Evolutionary conservation across 352 stramenopile species (phyloP).

Genomic region (Pythium apleroticum): DNA sequence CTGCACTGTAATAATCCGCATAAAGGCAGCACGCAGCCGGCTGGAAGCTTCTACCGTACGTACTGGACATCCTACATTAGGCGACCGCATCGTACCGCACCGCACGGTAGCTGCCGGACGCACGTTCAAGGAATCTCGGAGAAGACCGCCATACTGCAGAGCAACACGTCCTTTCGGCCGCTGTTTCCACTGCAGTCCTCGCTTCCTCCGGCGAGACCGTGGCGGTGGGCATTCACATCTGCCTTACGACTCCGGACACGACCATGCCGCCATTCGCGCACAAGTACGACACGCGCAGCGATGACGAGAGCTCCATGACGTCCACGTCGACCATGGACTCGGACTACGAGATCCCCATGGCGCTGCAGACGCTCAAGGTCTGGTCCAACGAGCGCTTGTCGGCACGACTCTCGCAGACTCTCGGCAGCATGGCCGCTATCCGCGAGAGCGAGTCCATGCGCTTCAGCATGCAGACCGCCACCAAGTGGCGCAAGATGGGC

Average conservation of each 20-base stretch:
- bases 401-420: slow-evolving; percentile 52
- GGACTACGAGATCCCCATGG: slow-evolving; percentile 79
- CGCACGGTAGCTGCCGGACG: slow-evolving; percentile 2
- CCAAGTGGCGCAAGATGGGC: slow-evolving; percentile 83
- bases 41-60: slow-evolving; percentile 1
- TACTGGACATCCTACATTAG: not conserved
- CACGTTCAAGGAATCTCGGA: slow-evolving; percentile 1
- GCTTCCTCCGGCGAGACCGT: not conserved
- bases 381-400: slow-evolving; percentile 74
- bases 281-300: slow-evolving; percentile 28
- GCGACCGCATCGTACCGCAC: not conserved
- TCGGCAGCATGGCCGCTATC: slow-evolving; percentile 67
- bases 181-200: not conserved
- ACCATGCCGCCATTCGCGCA: slow-evolving; percentile 19
- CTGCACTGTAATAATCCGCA: not conserved
- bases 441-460: slow-evolving; percentile 77
- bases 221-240: not conserved
- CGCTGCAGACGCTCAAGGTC: slow-evolving; percentile 57
- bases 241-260: not conserved
- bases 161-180: not conserved
- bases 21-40: slow-evolving; percentile 19
- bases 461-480: slow-evolving; percentile 72
- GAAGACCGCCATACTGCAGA: not conserved
- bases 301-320: slow-evolving; percentile 71
- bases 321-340: slow-evolving; percentile 85